Base-by-base conservation (phyloP, 1,284 basidiomycete genomes). In the Volvariella surrecta region DNA sequence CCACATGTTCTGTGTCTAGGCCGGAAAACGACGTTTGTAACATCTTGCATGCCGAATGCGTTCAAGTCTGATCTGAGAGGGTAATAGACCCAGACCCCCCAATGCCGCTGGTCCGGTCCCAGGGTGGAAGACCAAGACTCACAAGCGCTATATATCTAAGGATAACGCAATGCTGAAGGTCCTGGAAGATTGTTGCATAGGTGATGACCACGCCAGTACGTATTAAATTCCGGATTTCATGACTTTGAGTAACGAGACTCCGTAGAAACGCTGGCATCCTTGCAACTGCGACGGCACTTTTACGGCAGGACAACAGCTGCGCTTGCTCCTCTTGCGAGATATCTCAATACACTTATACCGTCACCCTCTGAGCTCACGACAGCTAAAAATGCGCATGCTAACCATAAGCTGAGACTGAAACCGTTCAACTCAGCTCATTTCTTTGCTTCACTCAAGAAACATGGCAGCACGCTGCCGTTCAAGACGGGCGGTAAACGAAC, bases 321-420 rank as follows among this genome's bases (percentile, higher is more conserved):
- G 47, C 76, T 98, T n/a, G 82, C 90, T 1, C 95, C 95, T 0
- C 71, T 99, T 2, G 87, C 94, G 54, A 81, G 94, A 48, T 98
- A 98, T 68, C 82, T 98, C 39, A 88, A 92, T 49, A 89, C 87
- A 0, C 75, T 94, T 44, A 88, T 94, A 54, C 90, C 90, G 19
- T 70, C 77, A 11, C 79, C 78, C 1, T 58, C 64, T 2, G 76
- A 79, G 50, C 61, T 74, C 21, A 58, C 58, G 13, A 49, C 46
- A 32, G 57, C 60, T 30, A 46, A 47, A 24, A 43, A 50, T 32
- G 57, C 54, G 32, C 49, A 46, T 18, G 47, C 52, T 40, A 49
- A 49, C 6, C 63, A 65, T 32, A 69, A 74, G 13, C 6, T 28
- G 24, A 28, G 24, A 28, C 66, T 92, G 46, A 85, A 82, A 52